Conservation (phyloP, 495 filamentous ascomycete genomes). For the Massariosphaeria phaeospora region DNA sequence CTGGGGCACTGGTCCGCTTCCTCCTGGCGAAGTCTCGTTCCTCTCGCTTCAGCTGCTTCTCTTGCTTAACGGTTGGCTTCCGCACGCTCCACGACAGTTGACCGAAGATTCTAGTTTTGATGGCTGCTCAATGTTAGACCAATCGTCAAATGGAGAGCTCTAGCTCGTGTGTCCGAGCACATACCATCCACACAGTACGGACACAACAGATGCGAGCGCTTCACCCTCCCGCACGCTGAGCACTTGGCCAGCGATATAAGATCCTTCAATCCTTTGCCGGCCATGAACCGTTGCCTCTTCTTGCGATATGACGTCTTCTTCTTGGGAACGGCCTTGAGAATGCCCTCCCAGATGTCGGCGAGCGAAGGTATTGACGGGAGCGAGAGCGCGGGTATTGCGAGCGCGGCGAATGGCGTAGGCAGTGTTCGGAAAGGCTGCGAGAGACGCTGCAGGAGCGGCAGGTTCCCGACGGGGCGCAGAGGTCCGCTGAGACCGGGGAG, state of each 20-base stretch:
- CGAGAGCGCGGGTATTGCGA: constrained; percentile 45
- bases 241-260: constrained; percentile 80
- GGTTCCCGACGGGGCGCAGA: constrained; percentile 30
- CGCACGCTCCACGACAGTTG: background rate
- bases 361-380: constrained; percentile 56
- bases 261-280: constrained; percentile 89
- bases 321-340: constrained; percentile 91
- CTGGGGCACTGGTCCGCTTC: background rate
- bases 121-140: constrained; percentile 9
- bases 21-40: background rate
- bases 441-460: constrained; percentile 33
- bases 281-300: constrained; percentile 86
- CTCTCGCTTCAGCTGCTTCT: constrained; percentile 5
- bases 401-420: constrained; percentile 27
- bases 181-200: constrained; percentile 72
- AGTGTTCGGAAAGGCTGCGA: constrained; percentile 23
- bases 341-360: constrained; percentile 80
- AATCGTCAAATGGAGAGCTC: background rate
- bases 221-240: constrained; percentile 77
- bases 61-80: constrained; percentile 3
- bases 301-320: constrained; percentile 98
- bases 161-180: no score
- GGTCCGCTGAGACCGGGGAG: constrained; percentile 36
- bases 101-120: constrained; percentile 24
- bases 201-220: constrained; percentile 83